Conservation (phyloP, 2,329 filamentous ascomycete species). For the Colletotrichum coccodes region DNA sequence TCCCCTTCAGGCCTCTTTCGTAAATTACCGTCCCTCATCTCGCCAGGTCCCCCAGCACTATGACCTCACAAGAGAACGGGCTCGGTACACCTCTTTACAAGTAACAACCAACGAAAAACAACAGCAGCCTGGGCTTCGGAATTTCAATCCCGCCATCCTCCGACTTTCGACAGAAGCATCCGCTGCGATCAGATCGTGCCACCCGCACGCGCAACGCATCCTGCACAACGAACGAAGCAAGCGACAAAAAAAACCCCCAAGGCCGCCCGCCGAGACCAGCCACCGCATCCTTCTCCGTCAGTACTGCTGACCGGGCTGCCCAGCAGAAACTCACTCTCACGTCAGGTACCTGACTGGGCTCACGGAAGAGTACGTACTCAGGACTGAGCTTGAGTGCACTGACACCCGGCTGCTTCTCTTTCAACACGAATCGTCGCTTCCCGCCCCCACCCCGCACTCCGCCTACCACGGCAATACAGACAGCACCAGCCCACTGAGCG, state of each 20-base stretch:
- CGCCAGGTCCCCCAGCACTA: conserved; percentile 23
- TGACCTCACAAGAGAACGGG: conserved; percentile 32
- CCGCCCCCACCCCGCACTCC: conserved; percentile 30
- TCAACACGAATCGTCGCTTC: conserved; percentile 14
- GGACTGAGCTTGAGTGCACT: conserved; percentile 13
- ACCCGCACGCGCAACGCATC: neutral
- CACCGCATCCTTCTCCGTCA: conserved; percentile 9
- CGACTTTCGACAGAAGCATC: neutral
- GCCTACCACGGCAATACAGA: conserved; percentile 20
- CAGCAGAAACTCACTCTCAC: neutral
- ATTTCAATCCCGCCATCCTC: neutral
- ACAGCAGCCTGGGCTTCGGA: neutral
- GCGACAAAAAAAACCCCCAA: neutral
- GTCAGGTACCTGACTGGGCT: neutral
- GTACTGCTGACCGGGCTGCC: conserved; percentile 5
- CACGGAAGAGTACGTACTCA: conserved; percentile 22
- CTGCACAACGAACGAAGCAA: neutral
- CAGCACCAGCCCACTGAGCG: conserved; percentile 15
- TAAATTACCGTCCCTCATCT: conserved; percentile 12
- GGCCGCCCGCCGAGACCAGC: conserved; percentile 15
- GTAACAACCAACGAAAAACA: neutral
- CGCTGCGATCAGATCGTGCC: neutral
- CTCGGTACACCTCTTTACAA: conserved; percentile 10
- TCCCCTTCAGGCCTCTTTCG: conserved; percentile 5
- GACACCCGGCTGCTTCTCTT: conserved; percentile 15